Conservation (phyloP, 345 rosid genomes). For the Turnera subulata region DNA sequence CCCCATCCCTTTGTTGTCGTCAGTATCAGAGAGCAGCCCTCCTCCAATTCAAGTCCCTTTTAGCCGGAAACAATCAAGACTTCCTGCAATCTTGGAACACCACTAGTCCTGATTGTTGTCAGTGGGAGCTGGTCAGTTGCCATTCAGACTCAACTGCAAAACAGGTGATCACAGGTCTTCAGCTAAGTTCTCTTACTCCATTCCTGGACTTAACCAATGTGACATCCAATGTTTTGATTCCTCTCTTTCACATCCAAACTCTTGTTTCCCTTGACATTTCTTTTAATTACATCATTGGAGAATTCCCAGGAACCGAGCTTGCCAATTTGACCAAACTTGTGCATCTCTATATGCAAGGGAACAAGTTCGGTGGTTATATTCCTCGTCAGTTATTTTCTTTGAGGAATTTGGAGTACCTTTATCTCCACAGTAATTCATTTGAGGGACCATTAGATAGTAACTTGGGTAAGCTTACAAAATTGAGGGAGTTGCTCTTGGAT, state of each 20-base stretch:
- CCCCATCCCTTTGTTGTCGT: constrained; percentile 7
- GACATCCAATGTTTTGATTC: neutral
- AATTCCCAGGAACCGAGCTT: constrained; percentile 3
- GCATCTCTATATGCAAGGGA: neutral
- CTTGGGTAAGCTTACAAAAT: too few relatives aligned
- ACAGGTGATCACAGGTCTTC: neutral
- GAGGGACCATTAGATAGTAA: neutral
- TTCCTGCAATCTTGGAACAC: constrained; percentile 16
- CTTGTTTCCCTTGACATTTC: neutral
- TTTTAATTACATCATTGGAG: neutral
- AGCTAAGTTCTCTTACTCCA: neutral
- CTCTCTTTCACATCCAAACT: neutral
- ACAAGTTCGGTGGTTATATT: neutral
- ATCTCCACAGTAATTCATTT: neutral
- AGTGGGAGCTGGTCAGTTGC: constrained; percentile 8
- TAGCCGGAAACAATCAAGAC: constrained; percentile 2
- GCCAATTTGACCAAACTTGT: neutral
- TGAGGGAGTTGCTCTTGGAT: neutral
- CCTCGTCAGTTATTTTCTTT: neutral
- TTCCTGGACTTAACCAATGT: neutral
- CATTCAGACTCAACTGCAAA: neutral
- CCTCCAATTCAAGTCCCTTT: constrained; percentile 18
- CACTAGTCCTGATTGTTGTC: constrained; percentile 15
- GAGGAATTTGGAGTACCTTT: neutral
- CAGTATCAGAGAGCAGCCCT: constrained; percentile 21